Base-by-base conservation (phyloP, 2,329 filamentous ascomycete genomes). In the Penicillium occitanis region DNA sequence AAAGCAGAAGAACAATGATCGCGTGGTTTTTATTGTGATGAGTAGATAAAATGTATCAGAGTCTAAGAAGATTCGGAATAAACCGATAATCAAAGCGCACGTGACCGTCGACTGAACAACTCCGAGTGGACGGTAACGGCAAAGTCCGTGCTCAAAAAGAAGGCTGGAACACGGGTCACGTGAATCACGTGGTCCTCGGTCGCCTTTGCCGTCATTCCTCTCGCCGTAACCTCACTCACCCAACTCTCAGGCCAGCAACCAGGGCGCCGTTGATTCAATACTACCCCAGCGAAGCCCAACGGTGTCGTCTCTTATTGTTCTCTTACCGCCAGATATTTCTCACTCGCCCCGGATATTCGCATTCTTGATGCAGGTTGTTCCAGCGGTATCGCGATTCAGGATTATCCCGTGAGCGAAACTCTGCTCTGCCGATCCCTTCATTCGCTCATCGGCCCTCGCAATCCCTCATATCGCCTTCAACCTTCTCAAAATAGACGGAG, bases 161-260 rank as follows among this genome's bases (percentile, higher is more conserved):
- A 42, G 30, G 48, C 30, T 44, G 28, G 28, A 57, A 37, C 19
- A 19, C 53, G n/a, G 46, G 22, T 62, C 61, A 62, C 61, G 60
- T 59, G 57, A 61, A 37, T 67, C 65, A 67, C 65, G 65, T 67
- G 65, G 61, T 46, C 48, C 14, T 42, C 62, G 65, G 61, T 63
- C 57, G 65, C 61, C 61, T 64, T 67, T 64, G 65, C 65, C 65
- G 65, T 67, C 65, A 66, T 60, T 59, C 62, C 44, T 40, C 40
- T 64, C 57, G 40, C 53, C 65, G 65, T 61, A 57, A 63, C 65
- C 61, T 67, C 65, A 58, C 61, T 67, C 40, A 58, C 40, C 37
- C 58, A 58, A 59, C 65, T 66, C 58, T 62, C 58, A 66, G 63
- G 46, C 51, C 64, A 63, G 46, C 62, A 64, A 28, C 46, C 62